These are phyloP conservation scores for Ascoidea asiatica DNA, from an alignment of 805 yeast species.

Conservation along the genomic window DNA sequence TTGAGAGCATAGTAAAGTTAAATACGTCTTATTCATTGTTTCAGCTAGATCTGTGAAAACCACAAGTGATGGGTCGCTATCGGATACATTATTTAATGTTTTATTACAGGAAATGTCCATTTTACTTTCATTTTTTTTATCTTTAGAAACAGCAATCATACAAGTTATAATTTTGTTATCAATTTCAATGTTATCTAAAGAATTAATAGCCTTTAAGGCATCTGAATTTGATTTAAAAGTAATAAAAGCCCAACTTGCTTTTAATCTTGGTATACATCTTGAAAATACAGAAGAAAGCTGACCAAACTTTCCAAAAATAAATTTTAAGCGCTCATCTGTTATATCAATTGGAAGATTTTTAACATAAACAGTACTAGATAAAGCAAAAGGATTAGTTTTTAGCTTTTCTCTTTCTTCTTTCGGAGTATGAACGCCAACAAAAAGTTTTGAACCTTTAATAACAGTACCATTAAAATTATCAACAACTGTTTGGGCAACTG, in stretches of 20 bases:
- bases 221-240: slow-evolving; percentile 24
- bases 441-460: slow-evolving; percentile 19
- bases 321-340: slow-evolving; percentile 16
- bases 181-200: slow-evolving; percentile 17
- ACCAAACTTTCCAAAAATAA: slow-evolving; percentile 18
- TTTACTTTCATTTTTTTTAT: slow-evolving; percentile 10
- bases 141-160: slow-evolving; percentile 16
- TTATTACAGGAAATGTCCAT: neutral
- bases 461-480: slow-evolving; percentile 15
- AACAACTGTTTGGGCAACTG: slow-evolving; percentile 22
- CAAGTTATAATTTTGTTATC: slow-evolving; percentile 17
- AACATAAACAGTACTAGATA: slow-evolving; percentile 17
- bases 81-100: neutral
- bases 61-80: neutral
- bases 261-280: slow-evolving; percentile 14
- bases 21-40: slow-evolving; percentile 1
- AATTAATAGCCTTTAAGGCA: slow-evolving; percentile 22
- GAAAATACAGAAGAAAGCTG: slow-evolving; percentile 21
- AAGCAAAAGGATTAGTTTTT: neutral
- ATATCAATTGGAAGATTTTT: slow-evolving; percentile 19
- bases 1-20: slow-evolving; percentile 3
- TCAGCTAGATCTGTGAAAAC: slow-evolving; percentile 4
- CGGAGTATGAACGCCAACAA: slow-evolving; percentile 28
- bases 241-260: slow-evolving; percentile 25
- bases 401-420: slow-evolving; percentile 7